Evolutionary conservation across 2,329 filamentous ascomycete species (phyloP).

Genomic region (Fusarium incarnatum): DNA sequence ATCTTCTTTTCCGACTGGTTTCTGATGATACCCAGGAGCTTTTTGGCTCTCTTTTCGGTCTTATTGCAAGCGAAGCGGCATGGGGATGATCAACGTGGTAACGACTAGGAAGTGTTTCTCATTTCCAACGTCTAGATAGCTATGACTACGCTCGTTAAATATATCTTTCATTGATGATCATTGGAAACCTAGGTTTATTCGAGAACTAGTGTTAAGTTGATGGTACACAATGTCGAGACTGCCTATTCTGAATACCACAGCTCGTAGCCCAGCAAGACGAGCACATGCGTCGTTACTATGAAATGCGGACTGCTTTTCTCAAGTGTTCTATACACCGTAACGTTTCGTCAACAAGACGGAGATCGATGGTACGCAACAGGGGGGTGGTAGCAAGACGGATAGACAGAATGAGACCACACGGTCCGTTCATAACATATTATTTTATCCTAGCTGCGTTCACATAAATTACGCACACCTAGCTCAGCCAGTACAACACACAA

Average conservation of each 20-base stretch:
- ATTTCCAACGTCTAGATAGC: conserved; percentile 3
- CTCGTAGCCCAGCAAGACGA: neutral
- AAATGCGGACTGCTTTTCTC: neutral
- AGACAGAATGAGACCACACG: neutral
- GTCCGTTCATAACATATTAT: conserved; percentile 11
- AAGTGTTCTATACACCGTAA: neutral
- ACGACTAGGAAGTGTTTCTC: neutral
- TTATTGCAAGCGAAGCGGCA: conserved; percentile 34
- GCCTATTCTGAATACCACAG: neutral
- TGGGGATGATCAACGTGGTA: conserved; percentile 28
- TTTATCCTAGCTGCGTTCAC: conserved; percentile 13
- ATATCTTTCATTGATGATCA: neutral
- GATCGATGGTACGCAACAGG: neutral
- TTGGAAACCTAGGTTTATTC: neutral
- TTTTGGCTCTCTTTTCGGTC: conserved; percentile 41
- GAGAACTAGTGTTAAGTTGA: neutral
- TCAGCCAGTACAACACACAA: neutral
- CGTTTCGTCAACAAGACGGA: neutral
- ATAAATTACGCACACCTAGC: neutral
- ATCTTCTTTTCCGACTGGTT: conserved; percentile 48
- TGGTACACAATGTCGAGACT: neutral
- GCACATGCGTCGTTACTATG: neutral
- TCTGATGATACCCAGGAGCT: conserved; percentile 51
- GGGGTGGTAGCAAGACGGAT: neutral
- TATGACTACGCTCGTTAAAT: conserved; percentile 10